Base-by-base conservation (phyloP, 305 asterid genomes). In the Andrographis paniculata region DNA sequence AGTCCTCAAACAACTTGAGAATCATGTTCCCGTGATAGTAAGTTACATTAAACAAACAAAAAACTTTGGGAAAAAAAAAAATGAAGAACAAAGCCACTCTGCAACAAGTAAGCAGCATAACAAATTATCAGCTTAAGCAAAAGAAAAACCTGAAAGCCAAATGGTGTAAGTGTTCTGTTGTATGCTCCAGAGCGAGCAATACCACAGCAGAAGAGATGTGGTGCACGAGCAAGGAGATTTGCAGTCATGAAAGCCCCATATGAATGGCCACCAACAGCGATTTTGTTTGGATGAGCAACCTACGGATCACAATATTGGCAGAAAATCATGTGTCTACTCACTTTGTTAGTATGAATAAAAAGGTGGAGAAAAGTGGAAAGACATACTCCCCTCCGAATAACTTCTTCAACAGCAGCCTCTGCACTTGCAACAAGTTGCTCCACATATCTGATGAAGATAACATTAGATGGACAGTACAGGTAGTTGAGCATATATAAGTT, bases 231-330 rank as follows among this genome's bases (percentile, higher is more conserved):
- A 21, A 92, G 82, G 56, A 92, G 94, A 69, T 91, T 91, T 48
- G 96, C 96, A 16, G 99, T 75, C 99, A 92, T 92, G 79, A 92
- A 92, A 60, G 99, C 99, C 48, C 99, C 99, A 51, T 92, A 87
- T 38, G 96, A 87, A 66, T 92, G 99, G 69, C 99, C 96, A 20
- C 99, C 99, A 24, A 87, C 63, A 44, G 99, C 85, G 60, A 92
- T 75, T 79, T 84, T 92, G 62, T 74, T 60, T 30, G 93, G 93
- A 73, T 87, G 84, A 56, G 96, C 99, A 75, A 92, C 99, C 99
- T 92, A 62, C 24, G 60, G 52, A 42, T 39, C 48, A 60, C 28
- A 43, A 21, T 61, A 57, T 52, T 36, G 46, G 57, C 51, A 60
- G n/a, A n/a, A 5, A 24, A 20, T 54, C 55, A 58, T 14, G 58